Percentiles rank a stretch among this genome's conserved stretches.
Conservation (phyloP, 495 filamentous ascomycete species). For the Cercophora scortea region DNA sequence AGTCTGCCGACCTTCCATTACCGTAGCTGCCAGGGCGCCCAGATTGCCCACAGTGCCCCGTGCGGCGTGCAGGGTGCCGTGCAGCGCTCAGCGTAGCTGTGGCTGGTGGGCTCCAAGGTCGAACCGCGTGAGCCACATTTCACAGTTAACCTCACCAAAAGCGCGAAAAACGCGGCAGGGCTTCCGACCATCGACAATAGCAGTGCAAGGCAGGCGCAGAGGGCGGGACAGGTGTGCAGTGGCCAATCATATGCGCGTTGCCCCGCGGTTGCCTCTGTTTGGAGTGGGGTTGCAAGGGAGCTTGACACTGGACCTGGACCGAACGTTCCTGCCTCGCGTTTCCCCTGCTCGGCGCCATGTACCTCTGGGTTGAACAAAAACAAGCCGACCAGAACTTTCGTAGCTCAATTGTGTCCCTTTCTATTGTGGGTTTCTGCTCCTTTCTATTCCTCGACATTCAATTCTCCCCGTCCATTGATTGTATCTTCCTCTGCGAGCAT, state of each 20-base stretch:
- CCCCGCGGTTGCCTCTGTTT: conserved; percentile 43
- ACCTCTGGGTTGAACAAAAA: conserved; percentile 18
- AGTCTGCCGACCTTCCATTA: background rate
- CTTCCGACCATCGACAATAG: background rate
- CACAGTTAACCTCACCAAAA: background rate
- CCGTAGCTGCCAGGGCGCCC: no score
- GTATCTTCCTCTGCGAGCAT: no score
- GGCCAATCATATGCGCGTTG: conserved; percentile 38
- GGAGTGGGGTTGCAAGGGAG: conserved; percentile 20
- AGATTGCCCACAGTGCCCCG: background rate
- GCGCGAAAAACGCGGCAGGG: conserved; percentile 23
- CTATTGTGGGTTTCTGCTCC: background rate
- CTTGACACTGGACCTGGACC: conserved; percentile 8
- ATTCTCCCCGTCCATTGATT: background rate
- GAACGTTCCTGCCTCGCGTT: conserved; percentile 20
- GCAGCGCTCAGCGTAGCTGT: background rate
- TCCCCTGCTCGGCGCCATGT: conserved; percentile 9
- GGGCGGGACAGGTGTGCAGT: background rate
- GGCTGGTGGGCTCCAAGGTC: conserved; percentile 3
- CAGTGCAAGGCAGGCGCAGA: background rate
- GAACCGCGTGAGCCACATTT: conserved; percentile 17
- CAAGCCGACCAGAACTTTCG: background rate
- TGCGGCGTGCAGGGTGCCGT: background rate
- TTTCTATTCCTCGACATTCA: background rate
- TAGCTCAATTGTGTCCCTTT: background rate